Percentiles rank a stretch among this genome's conserved stretches.
Conservation (phyloP, 2,329 filamentous ascomycete genomes). For the Hawksworthiomyces lignivorus region DNA sequence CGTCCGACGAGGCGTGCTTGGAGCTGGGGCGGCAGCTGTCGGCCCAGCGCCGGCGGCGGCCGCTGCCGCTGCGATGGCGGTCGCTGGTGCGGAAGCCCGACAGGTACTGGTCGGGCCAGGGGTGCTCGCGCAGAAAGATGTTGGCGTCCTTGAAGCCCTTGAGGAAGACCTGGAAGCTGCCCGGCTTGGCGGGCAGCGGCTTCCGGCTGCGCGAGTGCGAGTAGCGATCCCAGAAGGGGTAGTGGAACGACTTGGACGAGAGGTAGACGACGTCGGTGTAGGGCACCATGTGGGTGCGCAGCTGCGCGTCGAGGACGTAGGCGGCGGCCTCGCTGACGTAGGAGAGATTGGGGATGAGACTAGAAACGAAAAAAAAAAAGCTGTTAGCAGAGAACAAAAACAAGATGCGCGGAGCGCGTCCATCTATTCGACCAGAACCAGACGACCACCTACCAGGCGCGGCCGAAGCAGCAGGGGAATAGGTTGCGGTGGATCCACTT, state of each 20-base stretch:
- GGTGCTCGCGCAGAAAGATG: conserved; percentile 86
- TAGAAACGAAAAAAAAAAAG: conserved; percentile 5
- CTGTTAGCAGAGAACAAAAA: no score
- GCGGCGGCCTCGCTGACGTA: conserved; percentile 97
- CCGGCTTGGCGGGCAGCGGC: conserved; percentile 77
- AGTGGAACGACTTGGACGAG: conserved; percentile 95
- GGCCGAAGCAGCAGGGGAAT: conserved; percentile 94
- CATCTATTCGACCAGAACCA: neutral
- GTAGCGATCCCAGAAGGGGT: conserved; percentile 93
- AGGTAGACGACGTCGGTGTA: conserved; percentile 93
- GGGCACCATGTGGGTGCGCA: conserved; percentile 86
- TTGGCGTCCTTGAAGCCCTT: conserved; percentile 97
- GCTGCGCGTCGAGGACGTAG: conserved; percentile 84
- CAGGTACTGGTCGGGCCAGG: conserved; percentile 87
- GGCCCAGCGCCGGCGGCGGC: conserved; percentile 60
- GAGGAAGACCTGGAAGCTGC: conserved; percentile 95
- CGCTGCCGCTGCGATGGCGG: conserved; percentile 45
- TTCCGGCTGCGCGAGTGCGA: conserved; percentile 84
- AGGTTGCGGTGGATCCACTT: conserved; percentile 99
- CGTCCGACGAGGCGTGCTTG: conserved; percentile 29
- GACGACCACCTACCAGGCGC: conserved; percentile 58
- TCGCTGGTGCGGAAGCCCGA: conserved; percentile 62
- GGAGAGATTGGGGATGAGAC: conserved; percentile 90
- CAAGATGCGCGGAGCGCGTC: no score
- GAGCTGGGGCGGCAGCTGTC: conserved; percentile 67